Base-by-base conservation (phyloP, 1,284 basidiomycete species). In the Marasmius fiardii region DNA sequence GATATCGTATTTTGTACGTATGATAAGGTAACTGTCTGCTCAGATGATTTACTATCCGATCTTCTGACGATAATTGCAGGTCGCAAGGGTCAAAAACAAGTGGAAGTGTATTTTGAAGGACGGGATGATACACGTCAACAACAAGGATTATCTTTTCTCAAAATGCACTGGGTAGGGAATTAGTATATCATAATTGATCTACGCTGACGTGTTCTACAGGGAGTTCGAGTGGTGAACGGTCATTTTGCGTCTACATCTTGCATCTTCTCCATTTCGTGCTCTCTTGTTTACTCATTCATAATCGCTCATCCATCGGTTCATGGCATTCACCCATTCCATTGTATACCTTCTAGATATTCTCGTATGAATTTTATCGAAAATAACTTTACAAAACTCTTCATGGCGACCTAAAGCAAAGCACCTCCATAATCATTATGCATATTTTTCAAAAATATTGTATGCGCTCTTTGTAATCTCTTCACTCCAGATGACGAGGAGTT, bases 71-170 rank as follows among this genome's bases (percentile, higher is more conserved):
- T 43, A 54, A 51, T 51, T 53, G 5, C 60, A 95, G 94, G 95
- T 98, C 35, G 93, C 95, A 57, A 84, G 97, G 20, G 95, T 98
- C 28, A 98, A 98, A 77, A 99, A 98, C 80, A 99, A 98, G 78
- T 99, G 97, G 97, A 99, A 99, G 79, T 97, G 95, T 58, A 89
- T 95, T n/a, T 83, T 99, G 59, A 97, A 97, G 74, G 97, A 99
- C 65, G 97, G 97, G 14, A 94, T 99, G 85, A 93, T 98, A 55
- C 93, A 95, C 65, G 86, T 98, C 63, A 96, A 98, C 63, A 95
- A 96, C 24, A 91, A 91, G 64, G 97, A 99, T 68, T 99, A 99
- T 74, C 81, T 99, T 26, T 99, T 99, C 69, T 85, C 92, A 57
- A 97, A 98, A 71, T 98, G 96, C 74, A 95, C 85, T 18, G 89